Percentiles rank a stretch among this genome's conserved stretches.
Evolutionary conservation across 1,284 basidiomycete species (phyloP).

Genomic region (Austroboletus niveus): DNA sequence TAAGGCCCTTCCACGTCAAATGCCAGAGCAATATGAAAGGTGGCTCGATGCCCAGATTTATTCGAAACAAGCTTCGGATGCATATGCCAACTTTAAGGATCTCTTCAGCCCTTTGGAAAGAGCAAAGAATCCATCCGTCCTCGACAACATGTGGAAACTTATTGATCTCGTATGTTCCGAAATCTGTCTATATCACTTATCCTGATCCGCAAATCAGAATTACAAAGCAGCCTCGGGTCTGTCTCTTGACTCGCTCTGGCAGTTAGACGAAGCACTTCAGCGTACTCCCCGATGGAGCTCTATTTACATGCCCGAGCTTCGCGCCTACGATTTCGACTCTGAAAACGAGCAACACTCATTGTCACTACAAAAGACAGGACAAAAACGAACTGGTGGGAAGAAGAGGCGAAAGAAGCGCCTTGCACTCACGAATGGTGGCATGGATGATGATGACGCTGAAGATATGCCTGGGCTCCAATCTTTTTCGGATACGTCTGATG

Average conservation of each 20-base stretch:
- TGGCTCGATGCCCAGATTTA: constrained; percentile 67
- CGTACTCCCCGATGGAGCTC: constrained; percentile 61
- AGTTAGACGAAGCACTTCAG: constrained; percentile 49
- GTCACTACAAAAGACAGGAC: constrained; percentile 19
- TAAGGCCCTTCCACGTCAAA: constrained; percentile 45
- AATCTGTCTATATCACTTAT: background rate
- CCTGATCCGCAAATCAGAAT: constrained; percentile 42
- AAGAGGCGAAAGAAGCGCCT: constrained; percentile 41
- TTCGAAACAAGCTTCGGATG: constrained; percentile 54
- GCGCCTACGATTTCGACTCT: constrained; percentile 19
- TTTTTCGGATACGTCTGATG: constrained; percentile 55
- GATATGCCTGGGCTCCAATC: constrained; percentile 62
- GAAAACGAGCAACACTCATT: constrained; percentile 13
- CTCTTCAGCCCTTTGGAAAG: constrained; percentile 57
- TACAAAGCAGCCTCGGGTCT: constrained; percentile 51
- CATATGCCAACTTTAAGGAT: constrained; percentile 50
- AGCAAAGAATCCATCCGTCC: constrained; percentile 45
- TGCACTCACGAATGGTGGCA: constrained; percentile 46
- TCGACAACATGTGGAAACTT: constrained; percentile 62
- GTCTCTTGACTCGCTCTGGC: constrained; percentile 63
- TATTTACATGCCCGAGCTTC: constrained; percentile 35
- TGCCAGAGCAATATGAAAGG: constrained; percentile 54
- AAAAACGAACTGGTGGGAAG: constrained; percentile 22
- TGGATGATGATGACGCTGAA: constrained; percentile 40
- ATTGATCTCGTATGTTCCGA: constrained; percentile 50